Conservation (phyloP, 805 yeast species). For the Zygoascus tannicola region DNA sequence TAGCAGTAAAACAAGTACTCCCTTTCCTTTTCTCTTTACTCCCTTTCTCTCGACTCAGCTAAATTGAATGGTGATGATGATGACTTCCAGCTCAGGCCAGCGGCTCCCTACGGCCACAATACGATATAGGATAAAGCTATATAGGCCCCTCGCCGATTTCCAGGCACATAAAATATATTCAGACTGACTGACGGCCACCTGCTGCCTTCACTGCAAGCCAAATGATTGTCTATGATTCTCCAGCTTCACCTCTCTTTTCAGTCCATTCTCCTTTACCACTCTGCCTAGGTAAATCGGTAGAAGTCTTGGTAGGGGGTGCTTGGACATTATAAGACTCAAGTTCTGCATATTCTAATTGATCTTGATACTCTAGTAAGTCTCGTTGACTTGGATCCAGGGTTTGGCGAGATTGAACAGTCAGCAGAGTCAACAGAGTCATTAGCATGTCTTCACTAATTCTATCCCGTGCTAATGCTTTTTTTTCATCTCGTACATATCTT, state of each 20-base stretch:
- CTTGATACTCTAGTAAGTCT: conserved; percentile 31
- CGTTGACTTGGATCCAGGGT: conserved; percentile 30
- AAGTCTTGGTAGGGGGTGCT: conserved; percentile 3
- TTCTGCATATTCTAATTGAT: conserved; percentile 22
- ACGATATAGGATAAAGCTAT: too few species aligned
- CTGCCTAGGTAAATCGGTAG: conserved; percentile 44
- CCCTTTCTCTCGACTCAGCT: too few species aligned
- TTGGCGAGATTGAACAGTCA: conserved; percentile 32
- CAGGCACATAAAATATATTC: neutral
- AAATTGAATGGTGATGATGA: too few species aligned
- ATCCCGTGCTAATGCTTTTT: conserved; percentile 39
- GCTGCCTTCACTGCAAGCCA: too few species aligned
- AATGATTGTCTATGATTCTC: conserved; percentile 25
- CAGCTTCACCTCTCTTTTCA: conserved; percentile 67
- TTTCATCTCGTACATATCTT: conserved; percentile 47
- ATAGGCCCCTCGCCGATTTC: neutral
- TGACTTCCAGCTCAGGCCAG: too few species aligned
- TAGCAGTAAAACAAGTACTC: too few species aligned
- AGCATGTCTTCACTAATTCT: conserved; percentile 36
- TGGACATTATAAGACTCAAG: conserved; percentile 17
- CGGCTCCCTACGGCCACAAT: too few species aligned
- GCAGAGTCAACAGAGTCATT: conserved; percentile 25
- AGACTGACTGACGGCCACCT: neutral
- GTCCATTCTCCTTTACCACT: conserved; percentile 78
- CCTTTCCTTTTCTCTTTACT: too few species aligned